phyloP scores from a whole-genome alignment of 495 filamentous ascomycete genomes.

The Chlorociboria aeruginascens region DNA sequence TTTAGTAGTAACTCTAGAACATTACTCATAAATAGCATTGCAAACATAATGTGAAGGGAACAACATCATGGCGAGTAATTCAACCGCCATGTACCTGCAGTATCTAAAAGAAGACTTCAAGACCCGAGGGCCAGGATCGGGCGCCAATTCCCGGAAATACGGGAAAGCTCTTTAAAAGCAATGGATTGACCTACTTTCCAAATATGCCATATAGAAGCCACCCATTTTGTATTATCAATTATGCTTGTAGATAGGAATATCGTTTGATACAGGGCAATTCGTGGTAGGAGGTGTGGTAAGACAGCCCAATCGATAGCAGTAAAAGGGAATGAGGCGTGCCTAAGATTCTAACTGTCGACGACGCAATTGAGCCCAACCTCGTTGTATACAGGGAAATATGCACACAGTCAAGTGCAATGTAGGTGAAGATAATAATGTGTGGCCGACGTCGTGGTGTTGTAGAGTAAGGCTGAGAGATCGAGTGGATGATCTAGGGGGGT shows the following conservation, averaged over 20 bases:
- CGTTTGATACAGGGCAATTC: conserved; percentile 7
- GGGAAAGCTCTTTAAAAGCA: conserved; percentile 4
- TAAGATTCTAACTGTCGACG: conserved; percentile 20
- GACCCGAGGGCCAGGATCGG: conserved; percentile 7
- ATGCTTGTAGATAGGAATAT: conserved; percentile 4
- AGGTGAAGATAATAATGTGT: conserved; percentile 14
- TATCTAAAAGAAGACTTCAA: conserved; percentile 4
- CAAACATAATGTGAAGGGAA: too few species aligned
- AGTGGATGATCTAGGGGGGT: conserved; percentile 18
- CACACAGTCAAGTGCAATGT: conserved; percentile 18
- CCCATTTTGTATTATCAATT: conserved; percentile 30
- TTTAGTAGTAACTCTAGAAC: not conserved
- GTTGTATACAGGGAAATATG: conserved; percentile 19
- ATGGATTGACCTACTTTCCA: conserved; percentile 43
- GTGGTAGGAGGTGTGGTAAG: conserved; percentile 13
- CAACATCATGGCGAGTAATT: too few species aligned
- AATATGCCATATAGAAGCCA: conserved; percentile 52
- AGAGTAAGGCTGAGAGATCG: conserved; percentile 20
- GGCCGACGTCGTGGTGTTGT: conserved; percentile 19
- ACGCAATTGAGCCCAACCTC: conserved; percentile 47
- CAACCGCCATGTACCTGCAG: conserved; percentile 5
- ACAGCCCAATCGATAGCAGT: conserved; percentile 8
- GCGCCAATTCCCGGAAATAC: conserved; percentile 7
- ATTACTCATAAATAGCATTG: too few species aligned
- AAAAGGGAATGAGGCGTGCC: conserved; percentile 9